These are phyloP conservation scores for Pinus tabuliformis DNA, from an alignment of 75 land plant genomes.

Conservation along the genomic window DNA sequence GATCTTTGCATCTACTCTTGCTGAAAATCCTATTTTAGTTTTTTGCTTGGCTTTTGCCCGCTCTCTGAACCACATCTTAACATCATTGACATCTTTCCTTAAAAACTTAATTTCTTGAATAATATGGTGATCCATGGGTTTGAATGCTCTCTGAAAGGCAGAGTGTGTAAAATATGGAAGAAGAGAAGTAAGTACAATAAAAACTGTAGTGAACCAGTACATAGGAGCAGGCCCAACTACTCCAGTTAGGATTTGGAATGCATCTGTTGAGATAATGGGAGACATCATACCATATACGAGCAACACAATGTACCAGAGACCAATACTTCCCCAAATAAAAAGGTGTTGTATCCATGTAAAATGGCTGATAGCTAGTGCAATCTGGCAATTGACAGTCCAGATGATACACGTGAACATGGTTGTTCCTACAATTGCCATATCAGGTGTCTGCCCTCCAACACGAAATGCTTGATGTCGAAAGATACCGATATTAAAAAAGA, in stretches of 20 bases:
- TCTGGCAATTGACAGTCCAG: slow-evolving; percentile 82
- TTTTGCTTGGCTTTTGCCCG: slow-evolving; percentile 47
- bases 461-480: slow-evolving; percentile 44
- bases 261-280: slow-evolving; percentile 35
- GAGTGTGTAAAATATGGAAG: slow-evolving; percentile 64
- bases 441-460: slow-evolving; percentile 44
- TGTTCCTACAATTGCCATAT: slow-evolving; percentile 62
- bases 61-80: slow-evolving; percentile 70
- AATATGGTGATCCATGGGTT: slow-evolving; percentile 87
- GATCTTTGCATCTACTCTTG: slow-evolving; percentile 77
- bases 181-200: slow-evolving; percentile 34
- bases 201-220: slow-evolving; percentile 62
- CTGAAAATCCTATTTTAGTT: slow-evolving; percentile 74
- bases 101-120: slow-evolving; percentile 83
- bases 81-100: slow-evolving; percentile 59
- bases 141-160: slow-evolving; percentile 47
- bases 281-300: slow-evolving; percentile 48
- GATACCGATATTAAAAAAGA: slow-evolving; percentile 34
- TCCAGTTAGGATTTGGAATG: slow-evolving; percentile 44
- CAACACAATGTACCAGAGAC: slow-evolving; percentile 75
- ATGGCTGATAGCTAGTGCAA: slow-evolving; percentile 70
- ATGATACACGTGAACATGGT: slow-evolving; percentile 71
- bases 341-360: slow-evolving; percentile 90
- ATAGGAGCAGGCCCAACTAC: slow-evolving; percentile 59
- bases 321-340: slow-evolving; percentile 87